Base-by-base conservation (phyloP, 495 filamentous ascomycete species). In the Amniculicola lignicola region DNA sequence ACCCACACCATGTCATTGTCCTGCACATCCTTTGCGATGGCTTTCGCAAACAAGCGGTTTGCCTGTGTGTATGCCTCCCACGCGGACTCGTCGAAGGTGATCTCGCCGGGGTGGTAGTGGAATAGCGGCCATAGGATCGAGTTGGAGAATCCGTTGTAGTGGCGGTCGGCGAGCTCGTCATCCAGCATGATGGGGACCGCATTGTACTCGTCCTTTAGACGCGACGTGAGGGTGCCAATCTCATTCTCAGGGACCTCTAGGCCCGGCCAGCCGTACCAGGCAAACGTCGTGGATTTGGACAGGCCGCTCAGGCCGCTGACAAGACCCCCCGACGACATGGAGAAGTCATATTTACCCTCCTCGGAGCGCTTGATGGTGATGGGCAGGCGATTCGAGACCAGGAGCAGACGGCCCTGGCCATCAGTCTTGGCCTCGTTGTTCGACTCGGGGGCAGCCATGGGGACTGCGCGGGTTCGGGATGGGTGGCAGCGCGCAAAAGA, bases 211-310 rank as follows among this genome's bases (percentile, higher is more conserved):
- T 68, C 67, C 35, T 69, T 67, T 54, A 82, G 58, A 14, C 69
- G 68, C 16, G 70, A 52, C 14, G 63, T 65, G 14, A 82, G 63
- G 3, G 37, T 49, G 7, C 42, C 24, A 37, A 72, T 63, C 28
- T 75, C 77, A 22, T 76, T 56, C 27, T 77, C 72, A 22, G 75
- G 73, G 2, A 82, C 73, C 23, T 96, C 88, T 51, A 96, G 67
- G 24, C 92, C 92, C 6, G 92, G 90, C 93, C 93, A 98, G 54
- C 92, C 92, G 70, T 96, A 96, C 92, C 93, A 98, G 68, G 89
- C 85, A 74, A 96, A 96, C 37, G 83, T 92, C 10, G 89, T 95
- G 6, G 87, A 82, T 69, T 95, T 96, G 59, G 88, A 86, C 59
- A 98, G 72, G 16, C 92, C 93, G 57, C 86, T 90, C 47, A 98